phyloP scores from a whole-genome alignment of 305 asterid genomes.

The Fraxinus angustifolia region DNA sequence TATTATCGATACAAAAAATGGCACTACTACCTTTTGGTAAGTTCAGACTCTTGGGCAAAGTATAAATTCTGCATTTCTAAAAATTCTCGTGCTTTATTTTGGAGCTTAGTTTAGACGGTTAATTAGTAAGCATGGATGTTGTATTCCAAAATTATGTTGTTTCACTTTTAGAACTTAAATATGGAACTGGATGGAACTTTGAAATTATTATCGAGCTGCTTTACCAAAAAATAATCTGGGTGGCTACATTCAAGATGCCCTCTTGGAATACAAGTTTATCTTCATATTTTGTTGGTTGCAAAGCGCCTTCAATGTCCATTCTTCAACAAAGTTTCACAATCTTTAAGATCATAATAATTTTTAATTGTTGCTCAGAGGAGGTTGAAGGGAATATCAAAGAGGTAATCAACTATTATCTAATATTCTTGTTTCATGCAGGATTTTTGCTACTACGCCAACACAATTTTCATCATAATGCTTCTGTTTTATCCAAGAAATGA shows the following conservation, averaged over 20 bases:
- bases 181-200: not conserved
- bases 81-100: not conserved
- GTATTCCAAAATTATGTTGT: not conserved
- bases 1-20: constrained; percentile 94
- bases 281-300: not conserved
- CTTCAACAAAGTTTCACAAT: not conserved
- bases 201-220: not conserved
- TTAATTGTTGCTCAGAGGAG: not conserved
- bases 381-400: not conserved
- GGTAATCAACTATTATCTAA: constrained; percentile 7
- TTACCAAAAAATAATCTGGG: not conserved
- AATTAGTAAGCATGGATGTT: not conserved
- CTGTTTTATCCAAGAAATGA: constrained; percentile 74
- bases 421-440: constrained; percentile 55
- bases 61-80: not conserved
- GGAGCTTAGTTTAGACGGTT: not conserved
- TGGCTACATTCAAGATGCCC: not conserved
- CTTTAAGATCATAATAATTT: not conserved
- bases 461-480: constrained; percentile 76
- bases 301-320: not conserved
- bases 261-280: not conserved
- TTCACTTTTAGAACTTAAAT: not conserved
- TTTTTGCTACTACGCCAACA: constrained; percentile 94
- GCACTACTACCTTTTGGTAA: constrained; percentile 93
- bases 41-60: constrained; percentile 10